Base-by-base conservation (phyloP, 352 stramenopile species). In the Pythium rhizo-oryzae region DNA sequence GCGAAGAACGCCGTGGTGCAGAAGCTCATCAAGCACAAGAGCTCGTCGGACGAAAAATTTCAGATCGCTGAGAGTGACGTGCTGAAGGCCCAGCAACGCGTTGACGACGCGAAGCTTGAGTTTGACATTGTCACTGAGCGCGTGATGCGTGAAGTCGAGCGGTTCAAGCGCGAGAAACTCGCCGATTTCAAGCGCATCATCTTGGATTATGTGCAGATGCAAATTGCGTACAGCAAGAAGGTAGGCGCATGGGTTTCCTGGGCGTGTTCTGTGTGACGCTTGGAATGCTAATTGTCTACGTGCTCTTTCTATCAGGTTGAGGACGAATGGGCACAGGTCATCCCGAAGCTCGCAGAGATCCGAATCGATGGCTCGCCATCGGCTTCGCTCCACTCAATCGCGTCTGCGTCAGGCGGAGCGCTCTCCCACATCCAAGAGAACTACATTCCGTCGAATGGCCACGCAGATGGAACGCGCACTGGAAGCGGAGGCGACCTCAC, bases 181-280 rank as follows among this genome's bases (percentile, higher is more conserved):
- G 86, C 90, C 8, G 97, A 99, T 66, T 98, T 99, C 70, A 97
- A 97, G 67, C 84, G 87, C 50, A 98, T 98, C 59, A 93, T 99
- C 18, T 79, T 99, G 65, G 93, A 99, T 50, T 99, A 99, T 80
- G 98, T 99, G 70, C 85, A 98, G 59, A 89, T 99, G 74, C 95
- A 99, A 75, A 98, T 99, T 65, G 90, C 98, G 64, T 98, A 98
- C 83, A 99, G 98, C 78, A 96, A 97, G 66, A 89, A 93, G 75
- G 90, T 94, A n/a, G n/a, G n/a, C n/a, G n/a, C n/a, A n/a, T n/a
- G n/a, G n/a, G n/a, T n/a, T n/a, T n/a, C n/a, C n/a, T n/a, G n/a
- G n/a, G n/a, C n/a, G n/a, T n/a, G n/a, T n/a, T n/a, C n/a, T n/a
- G n/a, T n/a, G n/a, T n/a, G n/a, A n/a, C n/a, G n/a, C n/a, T n/a